These are phyloP conservation scores for Pisolithus thermaeus DNA, from an alignment of 1,284 basidiomycete species.

Conservation along the genomic window DNA sequence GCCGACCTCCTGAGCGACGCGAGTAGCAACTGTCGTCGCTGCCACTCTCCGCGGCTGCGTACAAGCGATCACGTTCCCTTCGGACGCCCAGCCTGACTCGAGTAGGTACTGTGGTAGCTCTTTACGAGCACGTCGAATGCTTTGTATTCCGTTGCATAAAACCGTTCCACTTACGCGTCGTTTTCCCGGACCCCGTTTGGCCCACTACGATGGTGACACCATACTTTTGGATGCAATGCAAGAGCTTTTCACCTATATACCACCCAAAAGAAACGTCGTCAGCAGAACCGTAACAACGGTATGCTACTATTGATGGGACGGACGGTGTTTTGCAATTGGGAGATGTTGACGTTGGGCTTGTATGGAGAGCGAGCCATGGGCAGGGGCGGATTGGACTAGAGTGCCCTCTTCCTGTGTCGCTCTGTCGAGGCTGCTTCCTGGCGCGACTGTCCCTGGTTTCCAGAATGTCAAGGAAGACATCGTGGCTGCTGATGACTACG, in stretches of 20 bases:
- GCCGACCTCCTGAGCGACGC: conserved; percentile 89
- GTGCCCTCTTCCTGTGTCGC: conserved; percentile 70
- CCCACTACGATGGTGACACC: conserved; percentile 87
- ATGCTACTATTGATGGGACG: conserved; percentile 19
- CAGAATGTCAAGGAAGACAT: conserved; percentile 58
- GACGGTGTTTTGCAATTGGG: conserved; percentile 86
- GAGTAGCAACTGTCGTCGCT: conserved; percentile 87
- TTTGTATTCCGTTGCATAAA: not conserved
- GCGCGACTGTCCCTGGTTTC: conserved; percentile 80
- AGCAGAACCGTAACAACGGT: not conserved
- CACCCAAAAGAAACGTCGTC: not conserved
- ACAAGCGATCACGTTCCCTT: conserved; percentile 78
- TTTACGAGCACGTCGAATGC: conserved; percentile 25
- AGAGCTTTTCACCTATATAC: conserved; percentile 59
- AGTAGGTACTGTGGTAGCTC: conserved; percentile 93
- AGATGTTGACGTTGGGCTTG: conserved; percentile 73
- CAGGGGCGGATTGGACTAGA: conserved; percentile 58
- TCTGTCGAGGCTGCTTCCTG: conserved; percentile 88
- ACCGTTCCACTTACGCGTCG: conserved; percentile 67
- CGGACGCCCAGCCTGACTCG: conserved; percentile 83
- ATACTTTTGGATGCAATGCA: conserved; percentile 81
- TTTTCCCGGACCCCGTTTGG: conserved; percentile 97
- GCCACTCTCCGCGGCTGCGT: conserved; percentile 96
- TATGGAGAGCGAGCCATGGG: conserved; percentile 54
- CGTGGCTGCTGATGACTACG: not conserved